Conservation (phyloP, 805 yeast species). For the Saturnispora besseyi region DNA sequence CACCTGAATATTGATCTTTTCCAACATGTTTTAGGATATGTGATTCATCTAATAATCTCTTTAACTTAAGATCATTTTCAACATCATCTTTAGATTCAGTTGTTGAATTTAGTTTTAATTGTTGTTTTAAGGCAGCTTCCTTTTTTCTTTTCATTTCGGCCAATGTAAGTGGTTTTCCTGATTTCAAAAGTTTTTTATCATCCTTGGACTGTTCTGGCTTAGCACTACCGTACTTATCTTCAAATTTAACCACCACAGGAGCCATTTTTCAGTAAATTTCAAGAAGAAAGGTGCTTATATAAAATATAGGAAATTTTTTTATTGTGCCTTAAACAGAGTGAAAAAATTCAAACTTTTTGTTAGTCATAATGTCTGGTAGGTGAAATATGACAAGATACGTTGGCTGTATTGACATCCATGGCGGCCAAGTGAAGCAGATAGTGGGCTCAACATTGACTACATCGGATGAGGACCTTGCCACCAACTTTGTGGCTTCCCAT, state of each 20-base stretch:
- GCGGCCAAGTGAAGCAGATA: constrained; percentile 92
- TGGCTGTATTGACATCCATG: constrained; percentile 93
- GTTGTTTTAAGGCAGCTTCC: constrained; percentile 26
- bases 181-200: constrained; percentile 44
- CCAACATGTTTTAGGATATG: constrained; percentile 42
- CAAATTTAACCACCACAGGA: constrained; percentile 43
- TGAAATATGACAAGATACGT: constrained; percentile 69
- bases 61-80: constrained; percentile 64
- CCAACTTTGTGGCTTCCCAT: constrained; percentile 72
- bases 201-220: constrained; percentile 25
- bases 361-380: too few species aligned
- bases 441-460: constrained; percentile 81
- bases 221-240: constrained; percentile 26
- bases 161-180: constrained; percentile 54
- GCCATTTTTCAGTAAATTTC: constrained; percentile 15
- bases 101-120: constrained; percentile 16
- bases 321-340: not conserved
- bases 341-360: too few species aligned
- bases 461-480: constrained; percentile 35
- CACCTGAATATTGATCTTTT: constrained; percentile 45
- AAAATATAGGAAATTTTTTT: not conserved
- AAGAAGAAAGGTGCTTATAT: not conserved
- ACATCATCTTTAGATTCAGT: constrained; percentile 44
- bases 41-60: constrained; percentile 60
- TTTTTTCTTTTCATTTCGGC: constrained; percentile 30